phyloP scores from a whole-genome alignment of 2,329 filamentous ascomycete species.

The Xenoacremonium recifei region DNA sequence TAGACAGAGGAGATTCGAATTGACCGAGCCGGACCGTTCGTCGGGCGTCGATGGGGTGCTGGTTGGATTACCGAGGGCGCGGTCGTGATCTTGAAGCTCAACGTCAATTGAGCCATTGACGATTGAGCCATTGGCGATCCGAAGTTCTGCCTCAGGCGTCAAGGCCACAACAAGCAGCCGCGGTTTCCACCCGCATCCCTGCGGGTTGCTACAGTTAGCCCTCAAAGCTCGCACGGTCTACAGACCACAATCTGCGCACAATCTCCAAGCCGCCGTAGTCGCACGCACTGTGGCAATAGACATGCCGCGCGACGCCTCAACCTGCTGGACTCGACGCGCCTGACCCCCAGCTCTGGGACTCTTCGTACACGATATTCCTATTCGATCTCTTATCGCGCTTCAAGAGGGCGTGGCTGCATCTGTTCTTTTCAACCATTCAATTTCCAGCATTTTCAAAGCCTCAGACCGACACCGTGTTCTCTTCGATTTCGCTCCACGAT shows the following conservation, averaged over 20 bases:
- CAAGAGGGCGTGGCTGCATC: too few relatives aligned
- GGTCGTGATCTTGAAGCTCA: conserved; percentile 27
- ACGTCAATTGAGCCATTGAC: conserved; percentile 25
- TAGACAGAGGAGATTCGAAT: conserved; percentile 17
- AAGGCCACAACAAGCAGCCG: neutral
- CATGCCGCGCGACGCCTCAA: conserved; percentile 24
- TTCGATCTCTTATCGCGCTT: too few relatives aligned
- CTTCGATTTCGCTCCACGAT: conserved; percentile 16
- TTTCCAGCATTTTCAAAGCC: too few relatives aligned
- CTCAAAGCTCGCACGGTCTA: conserved; percentile 4
- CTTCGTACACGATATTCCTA: too few relatives aligned
- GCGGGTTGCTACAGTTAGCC: conserved; percentile 12
- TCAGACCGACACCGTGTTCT: too few relatives aligned
- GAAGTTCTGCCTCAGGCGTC: conserved; percentile 24
- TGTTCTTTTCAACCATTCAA: too few relatives aligned
- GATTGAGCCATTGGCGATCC: conserved; percentile 25
- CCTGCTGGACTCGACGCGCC: conserved; percentile 24
- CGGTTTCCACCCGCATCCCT: conserved; percentile 15
- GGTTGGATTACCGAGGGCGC: conserved; percentile 19
- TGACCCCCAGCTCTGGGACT: conserved; percentile 7
- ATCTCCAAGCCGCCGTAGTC: conserved; percentile 10
- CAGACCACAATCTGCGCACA: conserved; percentile 1
- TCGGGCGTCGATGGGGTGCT: conserved; percentile 15
- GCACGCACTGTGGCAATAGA: conserved; percentile 28
- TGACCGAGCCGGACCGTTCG: conserved; percentile 20